Evolutionary conservation across 305 asterid species (phyloP), one percentile per base, ranked within the genome.

Genomic region (Salvia sclarea): DNA sequence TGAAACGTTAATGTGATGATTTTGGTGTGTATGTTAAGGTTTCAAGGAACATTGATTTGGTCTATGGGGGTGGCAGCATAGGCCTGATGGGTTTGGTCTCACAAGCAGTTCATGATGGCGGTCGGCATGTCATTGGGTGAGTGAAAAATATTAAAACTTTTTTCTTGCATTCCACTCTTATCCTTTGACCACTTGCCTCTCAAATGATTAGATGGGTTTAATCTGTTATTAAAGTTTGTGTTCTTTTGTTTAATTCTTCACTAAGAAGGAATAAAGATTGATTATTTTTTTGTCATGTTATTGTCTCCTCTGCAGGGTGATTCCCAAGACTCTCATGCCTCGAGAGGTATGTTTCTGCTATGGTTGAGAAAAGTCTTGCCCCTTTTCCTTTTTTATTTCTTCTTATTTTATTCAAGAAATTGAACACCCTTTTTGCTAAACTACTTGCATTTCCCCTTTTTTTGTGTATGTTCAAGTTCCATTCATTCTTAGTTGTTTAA

Each of bases 301-400:
- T 79, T 85, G 90, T 92, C 84, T 78, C 71, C 72, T 70, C 72
- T 83, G 83, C 94, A 92, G 98, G 78, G 98, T 92, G 66, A 92
- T 92, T 92, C 98, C 98, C 96, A 92, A 92, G 96, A 88, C 98
- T 54, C 98, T 92, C 88, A 92, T 92, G 98, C 98, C 98, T 74
- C 83, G 87, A 90, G 98, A 88, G 98, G 98, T 92, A 85, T 83
- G 90, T 44, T 41, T 83, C 79, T 79, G 67, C 71, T 77, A 21
- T 64, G 61, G 30, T 76, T 73, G 59, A 60, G 82, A 83, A 81
- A 84, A 76, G 81, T 70, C 62, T 75, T 43, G 2, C 10, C 72
- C 74, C 86, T 76, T 85, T 70, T 1, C 3, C 2, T 37, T 37
- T 8, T 5, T 37, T 10, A 3, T 30, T 76, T 80, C 56, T 71